Evolutionary conservation across 305 asterid genomes (phyloP), one percentile per base, ranked within the genome.

Genomic region (Lippia alba): DNA sequence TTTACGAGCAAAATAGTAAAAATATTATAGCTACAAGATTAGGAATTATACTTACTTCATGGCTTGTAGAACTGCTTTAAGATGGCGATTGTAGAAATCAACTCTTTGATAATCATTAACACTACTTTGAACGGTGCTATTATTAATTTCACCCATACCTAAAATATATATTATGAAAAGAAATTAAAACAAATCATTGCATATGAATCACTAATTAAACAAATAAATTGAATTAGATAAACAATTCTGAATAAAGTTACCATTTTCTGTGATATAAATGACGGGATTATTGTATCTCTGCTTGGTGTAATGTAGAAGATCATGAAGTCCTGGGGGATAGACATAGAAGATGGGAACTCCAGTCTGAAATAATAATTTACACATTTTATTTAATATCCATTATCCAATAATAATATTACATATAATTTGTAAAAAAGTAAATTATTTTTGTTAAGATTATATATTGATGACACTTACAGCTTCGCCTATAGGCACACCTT

Each of bases 1-100:
- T 9, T 9, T 45, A 45, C 12, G 3, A 45, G 30, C n/a, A 48
- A 12, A 48, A 11, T 36, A 11, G 18, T 14, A 48, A 11, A 4
- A 12, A 48, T 48, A 48, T 48, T 48, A 48, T 44, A 36, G 41
- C 41, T 36, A 36, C 6, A 36, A 36, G 41, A 36, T 36, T 8
- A 36, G 41, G 9, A 36, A 36, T 16, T 24, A 20, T 12, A 59
- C 81, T 74, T 54, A 79, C 89, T 67, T 57, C 9, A 84, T 87
- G 41, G 90, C 85, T 39, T 51, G 53, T 10, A 57, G 66, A 56
- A 76, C 14, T 24, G 82, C 82, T 10, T 16, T 48, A 61, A 88
- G 77, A 66, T 88, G 91, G 17, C 81, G 64, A 24, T 12, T 73
- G 71, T 79, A 83, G 61, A 86, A 86, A 40, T 79, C 66, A 18